phyloP scores from a whole-genome alignment of 495 filamentous ascomycete genomes.

The Penicillium roqueforti region DNA sequence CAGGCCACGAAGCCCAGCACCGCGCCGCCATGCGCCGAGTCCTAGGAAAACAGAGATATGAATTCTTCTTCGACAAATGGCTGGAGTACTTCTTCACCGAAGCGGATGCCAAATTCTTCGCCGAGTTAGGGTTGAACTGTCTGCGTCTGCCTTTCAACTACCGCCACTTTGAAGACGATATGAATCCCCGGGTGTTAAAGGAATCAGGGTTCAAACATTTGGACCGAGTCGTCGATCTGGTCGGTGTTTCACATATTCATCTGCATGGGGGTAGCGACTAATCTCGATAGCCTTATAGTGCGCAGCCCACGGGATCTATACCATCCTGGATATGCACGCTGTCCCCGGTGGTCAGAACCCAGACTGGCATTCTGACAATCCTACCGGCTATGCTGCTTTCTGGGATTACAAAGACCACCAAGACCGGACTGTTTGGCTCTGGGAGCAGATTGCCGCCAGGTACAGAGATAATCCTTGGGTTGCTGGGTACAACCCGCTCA shows the following conservation, averaged over 20 bases:
- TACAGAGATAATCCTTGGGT: slow-evolving; percentile 55
- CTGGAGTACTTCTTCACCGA: slow-evolving; percentile 62
- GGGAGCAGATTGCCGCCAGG: slow-evolving; percentile 54
- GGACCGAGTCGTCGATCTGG: slow-evolving; percentile 54
- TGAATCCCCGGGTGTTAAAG: slow-evolving; percentile 57
- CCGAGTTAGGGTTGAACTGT: slow-evolving; percentile 56
- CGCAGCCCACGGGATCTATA: slow-evolving; percentile 53
- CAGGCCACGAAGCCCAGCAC: slow-evolving; percentile 56
- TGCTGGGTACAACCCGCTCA: slow-evolving; percentile 64
- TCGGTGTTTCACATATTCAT: slow-evolving; percentile 4
- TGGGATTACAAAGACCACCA: slow-evolving; percentile 63
- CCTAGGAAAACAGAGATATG: slow-evolving; percentile 46
- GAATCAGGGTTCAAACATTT: slow-evolving; percentile 54
- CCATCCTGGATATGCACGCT: slow-evolving; percentile 60
- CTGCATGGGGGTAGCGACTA: neutral
- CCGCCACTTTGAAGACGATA: slow-evolving; percentile 60
- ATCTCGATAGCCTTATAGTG: slow-evolving; percentile 30
- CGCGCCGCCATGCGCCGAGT: slow-evolving; percentile 52
- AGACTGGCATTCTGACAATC: slow-evolving; percentile 61
- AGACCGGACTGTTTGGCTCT: slow-evolving; percentile 56
- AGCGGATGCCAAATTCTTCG: slow-evolving; percentile 57
- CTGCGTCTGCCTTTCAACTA: slow-evolving; percentile 63
- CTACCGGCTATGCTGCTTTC: slow-evolving; percentile 52
- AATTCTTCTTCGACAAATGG: slow-evolving; percentile 50
- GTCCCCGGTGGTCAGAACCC: slow-evolving; percentile 61